phyloP scores from a whole-genome alignment of 805 yeast species.

The Clavispora santaluciae region DNA sequence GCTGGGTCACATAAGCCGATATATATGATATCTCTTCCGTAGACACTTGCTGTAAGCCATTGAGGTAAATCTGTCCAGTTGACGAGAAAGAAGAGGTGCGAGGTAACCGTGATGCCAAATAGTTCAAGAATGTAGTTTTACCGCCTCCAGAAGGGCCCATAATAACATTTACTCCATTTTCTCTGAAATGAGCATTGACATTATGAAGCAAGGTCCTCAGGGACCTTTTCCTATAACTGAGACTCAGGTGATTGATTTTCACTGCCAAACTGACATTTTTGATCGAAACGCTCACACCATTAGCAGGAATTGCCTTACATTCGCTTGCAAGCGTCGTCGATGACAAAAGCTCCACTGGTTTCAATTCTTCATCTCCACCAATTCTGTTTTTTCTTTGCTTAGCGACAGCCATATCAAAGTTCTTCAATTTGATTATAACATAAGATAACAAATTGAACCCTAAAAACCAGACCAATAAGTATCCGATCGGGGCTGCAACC shows the following conservation, averaged over 20 bases:
- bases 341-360: background rate
- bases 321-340: background rate
- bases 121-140: constrained; percentile 62
- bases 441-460: constrained; percentile 50
- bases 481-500: constrained; percentile 61
- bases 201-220: constrained; percentile 27
- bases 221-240: constrained; percentile 4
- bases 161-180: constrained; percentile 61
- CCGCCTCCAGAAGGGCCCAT: constrained; percentile 85
- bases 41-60: constrained; percentile 21
- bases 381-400: constrained; percentile 29
- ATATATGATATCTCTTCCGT: constrained; percentile 23
- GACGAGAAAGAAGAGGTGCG: constrained; percentile 17
- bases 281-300: constrained; percentile 7
- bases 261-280: constrained; percentile 11
- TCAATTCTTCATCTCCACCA: constrained; percentile 18
- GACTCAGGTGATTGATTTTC: constrained; percentile 10
- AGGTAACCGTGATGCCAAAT: constrained; percentile 54
- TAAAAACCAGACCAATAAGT: constrained; percentile 52
- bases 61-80: constrained; percentile 25
- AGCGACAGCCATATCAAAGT: constrained; percentile 51
- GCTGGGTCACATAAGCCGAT: constrained; percentile 78
- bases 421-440: constrained; percentile 42
- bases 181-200: constrained; percentile 47
- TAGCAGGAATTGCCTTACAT: background rate